Evolutionary conservation across 495 filamentous ascomycete genomes (phyloP), one percentile per base, ranked within the genome.

Genomic region (Penicillium simplicissimum): DNA sequence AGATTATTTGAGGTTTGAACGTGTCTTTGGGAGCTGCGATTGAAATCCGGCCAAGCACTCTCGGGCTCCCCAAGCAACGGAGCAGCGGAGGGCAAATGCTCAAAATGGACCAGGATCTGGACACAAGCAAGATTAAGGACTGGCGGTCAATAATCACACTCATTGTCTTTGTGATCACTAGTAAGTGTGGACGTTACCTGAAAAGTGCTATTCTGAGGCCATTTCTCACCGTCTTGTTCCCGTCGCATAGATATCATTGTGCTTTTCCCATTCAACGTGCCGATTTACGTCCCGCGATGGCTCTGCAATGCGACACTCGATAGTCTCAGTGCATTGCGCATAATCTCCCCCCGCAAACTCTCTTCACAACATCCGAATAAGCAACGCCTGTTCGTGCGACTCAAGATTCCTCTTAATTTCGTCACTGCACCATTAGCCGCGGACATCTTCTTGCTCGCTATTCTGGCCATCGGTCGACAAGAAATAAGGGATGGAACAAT

Each of bases 91-190:
- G 28, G 55, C 35, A 19, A 2, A 21, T 19, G 34, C 14, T 8
- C 34, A 74, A 69, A 55, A 82, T 81, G 80, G 55, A 65, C 15
- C 67, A 79, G 38, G 67, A 77, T 38, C 72, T 81, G 19, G 73
- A 85, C 59, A 85, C 82, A 14, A 72, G 61, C 40, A 65, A 76
- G 62, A 87, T 89, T 64, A 81, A 69, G 48, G 64, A 78, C 11
- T 88, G 84, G 86, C 74, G 79, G 58, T 88, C 86, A 34, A 88
- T 88, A 48, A 70, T 88, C 43, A 88, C 85, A 5, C 76, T 89
- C 23, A 71, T 89, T 35, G 76, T 87, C 17, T 89, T 89, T 67
- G 76, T 88, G 37, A 17, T 86, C 45, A 85, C 86, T 6, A 88
- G 85, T 88, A 71, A 79, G 86, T 66, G 9, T n/a, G n/a, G n/a